Conservation (phyloP, 768 basidiomycete species). For the Gelatoporia subvermispora region DNA sequence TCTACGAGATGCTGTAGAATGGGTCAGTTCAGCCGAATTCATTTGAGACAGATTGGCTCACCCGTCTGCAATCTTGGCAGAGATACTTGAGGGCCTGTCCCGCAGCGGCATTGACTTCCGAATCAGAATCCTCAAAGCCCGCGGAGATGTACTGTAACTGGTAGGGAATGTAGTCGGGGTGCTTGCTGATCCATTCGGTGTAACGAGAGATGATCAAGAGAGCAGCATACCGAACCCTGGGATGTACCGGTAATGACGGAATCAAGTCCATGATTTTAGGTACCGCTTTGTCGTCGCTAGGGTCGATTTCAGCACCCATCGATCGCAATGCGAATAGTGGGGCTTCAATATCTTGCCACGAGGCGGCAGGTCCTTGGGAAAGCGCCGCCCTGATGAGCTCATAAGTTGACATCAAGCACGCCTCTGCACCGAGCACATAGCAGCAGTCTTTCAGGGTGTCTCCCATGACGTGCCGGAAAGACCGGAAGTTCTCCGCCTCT, state of each 20-base stretch:
- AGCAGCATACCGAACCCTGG: conserved; percentile 91
- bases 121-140: conserved; percentile 79
- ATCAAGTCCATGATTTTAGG: conserved; percentile 96
- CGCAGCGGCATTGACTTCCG: conserved; percentile 87
- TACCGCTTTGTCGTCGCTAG: conserved; percentile 76
- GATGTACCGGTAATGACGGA: conserved; percentile 83
- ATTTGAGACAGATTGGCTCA: too few species aligned
- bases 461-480: conserved; percentile 97
- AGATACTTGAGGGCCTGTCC: conserved; percentile 95
- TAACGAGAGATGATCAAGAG: conserved; percentile 93
- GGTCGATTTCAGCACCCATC: conserved; percentile 93
- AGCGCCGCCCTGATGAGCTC: conserved; percentile 76
- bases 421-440: conserved; percentile 82
- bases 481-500: conserved; percentile 90
- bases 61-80: conserved; percentile 93
- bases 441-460: conserved; percentile 99
- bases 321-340: conserved; percentile 96
- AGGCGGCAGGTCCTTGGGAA: conserved; percentile 48
- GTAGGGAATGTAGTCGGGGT: conserved; percentile 80
- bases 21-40: too few species aligned
- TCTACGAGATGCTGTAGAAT: conserved; percentile 74
- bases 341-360: conserved; percentile 98
- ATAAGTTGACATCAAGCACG: conserved; percentile 77
- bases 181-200: conserved; percentile 91
- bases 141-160: conserved; percentile 89